Evolutionary conservation across 148 eudicot species (phyloP).

Genomic region (Persicaria maculosa): DNA sequence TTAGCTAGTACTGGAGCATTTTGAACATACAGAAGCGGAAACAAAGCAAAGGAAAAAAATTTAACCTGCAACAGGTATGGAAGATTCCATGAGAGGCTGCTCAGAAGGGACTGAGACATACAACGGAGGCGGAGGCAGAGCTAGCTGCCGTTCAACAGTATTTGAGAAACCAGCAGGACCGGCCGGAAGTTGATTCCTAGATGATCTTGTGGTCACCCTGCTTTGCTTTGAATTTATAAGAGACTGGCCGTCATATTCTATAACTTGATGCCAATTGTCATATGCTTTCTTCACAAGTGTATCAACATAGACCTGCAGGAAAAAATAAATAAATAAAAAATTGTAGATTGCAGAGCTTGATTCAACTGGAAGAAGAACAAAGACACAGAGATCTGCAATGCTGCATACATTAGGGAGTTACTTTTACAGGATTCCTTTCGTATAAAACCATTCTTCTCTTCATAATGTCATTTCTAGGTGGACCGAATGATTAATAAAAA

Average conservation of each 20-base stretch:
- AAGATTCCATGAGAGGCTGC: slow-evolving; percentile 7
- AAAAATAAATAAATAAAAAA: neutral
- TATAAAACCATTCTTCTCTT: no score
- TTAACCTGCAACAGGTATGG: neutral
- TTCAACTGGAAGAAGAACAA: no score
- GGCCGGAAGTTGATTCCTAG: neutral
- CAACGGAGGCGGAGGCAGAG: no score
- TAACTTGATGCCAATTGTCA: no score
- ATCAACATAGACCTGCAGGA: slow-evolving; percentile 66
- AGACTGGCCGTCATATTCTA: neutral
- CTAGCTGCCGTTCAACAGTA: no score
- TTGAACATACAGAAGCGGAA: neutral
- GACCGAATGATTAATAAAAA: no score
- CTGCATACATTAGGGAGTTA: no score
- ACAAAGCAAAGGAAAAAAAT: neutral
- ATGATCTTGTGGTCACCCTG: neutral
- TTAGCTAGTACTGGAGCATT: neutral
- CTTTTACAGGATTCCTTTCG: no score
- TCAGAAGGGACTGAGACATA: neutral
- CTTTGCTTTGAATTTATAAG: neutral
- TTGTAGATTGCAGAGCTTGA: no score
- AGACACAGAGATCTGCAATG: no score
- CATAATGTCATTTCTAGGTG: no score
- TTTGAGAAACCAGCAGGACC: no score
- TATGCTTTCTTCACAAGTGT: slow-evolving; percentile 24